These are phyloP conservation scores for Abelmoschus esculentus DNA, from an alignment of 345 rosid species.

Conservation along the genomic window DNA sequence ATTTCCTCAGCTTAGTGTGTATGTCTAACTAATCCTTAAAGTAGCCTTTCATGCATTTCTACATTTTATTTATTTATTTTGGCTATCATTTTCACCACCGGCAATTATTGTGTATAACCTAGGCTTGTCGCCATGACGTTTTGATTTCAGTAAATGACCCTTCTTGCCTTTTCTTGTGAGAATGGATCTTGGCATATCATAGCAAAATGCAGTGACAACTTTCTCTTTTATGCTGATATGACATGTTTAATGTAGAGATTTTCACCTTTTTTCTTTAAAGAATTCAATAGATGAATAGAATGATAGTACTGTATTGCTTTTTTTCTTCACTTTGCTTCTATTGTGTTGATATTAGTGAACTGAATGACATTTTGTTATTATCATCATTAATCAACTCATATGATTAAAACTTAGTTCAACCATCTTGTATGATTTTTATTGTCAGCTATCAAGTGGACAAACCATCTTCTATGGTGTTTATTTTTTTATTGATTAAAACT, in stretches of 20 bases:
- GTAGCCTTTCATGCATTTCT: constrained; percentile 8
- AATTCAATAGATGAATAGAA: not conserved
- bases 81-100: not conserved
- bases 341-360: not conserved
- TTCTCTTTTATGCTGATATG: constrained; percentile 7
- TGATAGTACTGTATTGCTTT: not conserved
- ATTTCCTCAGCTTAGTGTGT: constrained; percentile 70
- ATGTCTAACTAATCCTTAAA: constrained; percentile 28
- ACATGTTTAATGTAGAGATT: not conserved
- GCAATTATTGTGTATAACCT: not conserved
- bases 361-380: not conserved
- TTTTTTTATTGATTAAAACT: constrained; percentile 3
- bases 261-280: not conserved
- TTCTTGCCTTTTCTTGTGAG: constrained; percentile 3
- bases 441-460: constrained; percentile 72
- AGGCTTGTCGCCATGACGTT: not conserved
- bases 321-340: not conserved
- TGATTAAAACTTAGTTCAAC: constrained; percentile 11
- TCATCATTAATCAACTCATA: not conserved
- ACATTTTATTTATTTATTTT: not conserved
- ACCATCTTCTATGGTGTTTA: no score
- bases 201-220: not conserved
- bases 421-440: constrained; percentile 18
- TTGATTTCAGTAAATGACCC: not conserved
- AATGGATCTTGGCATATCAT: not conserved